phyloP scores from a whole-genome alignment of 257 asterid genomes.

The Rhazya stricta region DNA sequence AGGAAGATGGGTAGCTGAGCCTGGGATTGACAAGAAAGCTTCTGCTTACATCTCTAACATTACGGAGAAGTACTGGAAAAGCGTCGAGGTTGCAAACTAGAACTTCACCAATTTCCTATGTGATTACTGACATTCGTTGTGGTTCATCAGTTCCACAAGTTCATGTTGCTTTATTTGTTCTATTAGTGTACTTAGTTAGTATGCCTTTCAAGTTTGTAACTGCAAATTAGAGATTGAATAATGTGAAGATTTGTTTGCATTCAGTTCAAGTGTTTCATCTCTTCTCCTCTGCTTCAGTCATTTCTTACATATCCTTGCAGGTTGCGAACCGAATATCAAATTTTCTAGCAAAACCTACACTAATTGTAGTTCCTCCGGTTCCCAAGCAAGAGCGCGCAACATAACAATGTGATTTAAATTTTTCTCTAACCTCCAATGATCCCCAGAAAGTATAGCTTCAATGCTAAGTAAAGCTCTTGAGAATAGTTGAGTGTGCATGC shows the following conservation, averaged over 20 bases:
- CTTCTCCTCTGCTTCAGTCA: background rate
- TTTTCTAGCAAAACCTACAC: background rate
- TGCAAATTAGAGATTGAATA: conserved; percentile 25
- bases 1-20: conserved; percentile 81
- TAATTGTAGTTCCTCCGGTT: background rate
- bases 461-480: background rate
- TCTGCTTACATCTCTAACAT: conserved; percentile 45
- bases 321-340: background rate
- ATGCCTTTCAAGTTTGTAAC: conserved; percentile 13
- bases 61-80: conserved; percentile 49
- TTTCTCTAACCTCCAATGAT: too few species aligned
- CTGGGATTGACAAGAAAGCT: conserved; percentile 63
- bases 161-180: conserved; percentile 19
- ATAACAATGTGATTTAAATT: background rate
- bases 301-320: background rate
- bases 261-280: background rate
- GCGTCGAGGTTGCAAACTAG: conserved; percentile 27
- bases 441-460: background rate
- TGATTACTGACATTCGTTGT: conserved; percentile 15
- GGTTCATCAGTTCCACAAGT: background rate
- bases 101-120: background rate
- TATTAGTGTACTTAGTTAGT: background rate
- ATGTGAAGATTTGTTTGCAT: conserved; percentile 26
- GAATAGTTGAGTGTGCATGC: background rate
- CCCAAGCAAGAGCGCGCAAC: too few species aligned